phyloP scores from a whole-genome alignment of 2,329 filamentous ascomycete species.

The Diaporthe vaccinii region DNA sequence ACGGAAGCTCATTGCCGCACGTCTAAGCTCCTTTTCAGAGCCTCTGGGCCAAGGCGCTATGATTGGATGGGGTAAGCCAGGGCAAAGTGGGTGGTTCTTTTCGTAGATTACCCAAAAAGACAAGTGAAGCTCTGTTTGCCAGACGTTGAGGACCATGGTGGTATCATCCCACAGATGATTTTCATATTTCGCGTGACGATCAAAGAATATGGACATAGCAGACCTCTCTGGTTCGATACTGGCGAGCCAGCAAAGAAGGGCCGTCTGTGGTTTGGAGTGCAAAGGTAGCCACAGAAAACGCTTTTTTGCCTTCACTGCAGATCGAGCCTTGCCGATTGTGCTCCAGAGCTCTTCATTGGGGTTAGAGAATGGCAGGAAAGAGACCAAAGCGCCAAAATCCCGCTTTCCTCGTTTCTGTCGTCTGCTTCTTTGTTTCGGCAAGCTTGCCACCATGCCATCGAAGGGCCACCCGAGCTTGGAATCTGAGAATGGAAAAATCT shows the following conservation, averaged over 20 bases:
- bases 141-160: slow-evolving; percentile 44
- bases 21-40: slow-evolving; percentile 37
- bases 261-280: not conserved
- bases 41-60: not conserved
- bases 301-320: not conserved
- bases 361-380: too few relatives aligned
- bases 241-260: slow-evolving; percentile 18
- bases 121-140: slow-evolving; percentile 50
- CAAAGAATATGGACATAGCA: slow-evolving; percentile 43
- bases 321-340: not conserved
- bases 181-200: slow-evolving; percentile 43
- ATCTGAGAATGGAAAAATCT: not conserved
- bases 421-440: not conserved
- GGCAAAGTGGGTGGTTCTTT: not conserved
- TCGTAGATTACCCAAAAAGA: slow-evolving; percentile 45
- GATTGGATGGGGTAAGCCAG: not conserved
- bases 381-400: not conserved
- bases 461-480: not conserved
- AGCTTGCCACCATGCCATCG: not conserved
- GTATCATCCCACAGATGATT: slow-evolving; percentile 47
- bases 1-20: slow-evolving; percentile 46
- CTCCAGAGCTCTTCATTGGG: not conserved
- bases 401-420: not conserved
- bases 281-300: not conserved
- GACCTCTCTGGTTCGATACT: slow-evolving; percentile 18